Evolutionary conservation across 108 stramenopile genomes (phyloP).

Genomic region (Cyclostephanos tholiformis): DNA sequence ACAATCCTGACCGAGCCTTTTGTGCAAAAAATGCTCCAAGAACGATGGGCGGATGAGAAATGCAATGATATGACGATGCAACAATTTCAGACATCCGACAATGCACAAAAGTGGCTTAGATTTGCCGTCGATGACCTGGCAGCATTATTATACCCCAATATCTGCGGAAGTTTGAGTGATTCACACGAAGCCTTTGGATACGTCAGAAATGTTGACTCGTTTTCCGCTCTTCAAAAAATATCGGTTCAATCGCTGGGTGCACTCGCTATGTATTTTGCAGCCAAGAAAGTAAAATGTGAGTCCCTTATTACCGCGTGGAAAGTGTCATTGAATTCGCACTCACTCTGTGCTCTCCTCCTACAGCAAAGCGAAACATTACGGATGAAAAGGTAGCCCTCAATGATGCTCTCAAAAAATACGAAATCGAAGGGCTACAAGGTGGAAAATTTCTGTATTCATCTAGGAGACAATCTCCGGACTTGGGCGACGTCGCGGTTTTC

Average conservation of each 20-base stretch:
- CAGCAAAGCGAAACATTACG: conserved; percentile 73
- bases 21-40: conserved; percentile 20
- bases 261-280: conserved; percentile 89
- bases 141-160: conserved; percentile 88
- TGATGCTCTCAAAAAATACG: conserved; percentile 59
- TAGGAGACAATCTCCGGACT: conserved; percentile 40
- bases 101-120: conserved; percentile 61
- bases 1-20: conserved; percentile 30
- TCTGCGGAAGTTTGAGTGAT: conserved; percentile 76
- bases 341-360: conserved; percentile 1
- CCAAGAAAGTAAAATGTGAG: conserved; percentile 83
- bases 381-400: conserved; percentile 79
- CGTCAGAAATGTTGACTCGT: conserved; percentile 65
- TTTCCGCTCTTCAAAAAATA: conserved; percentile 62
- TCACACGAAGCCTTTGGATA: conserved; percentile 84
- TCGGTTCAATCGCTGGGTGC: conserved; percentile 73
- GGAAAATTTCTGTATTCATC: conserved; percentile 41
- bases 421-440: conserved; percentile 55
- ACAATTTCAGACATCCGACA: conserved; percentile 54
- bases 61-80: conserved; percentile 44
- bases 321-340: background rate
- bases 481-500: conserved; percentile 88
- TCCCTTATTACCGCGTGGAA: conserved; percentile 14
- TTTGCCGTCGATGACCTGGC: conserved; percentile 89
- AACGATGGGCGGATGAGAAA: conserved; percentile 41